Evolutionary conservation across 2,329 filamentous ascomycete genomes (phyloP).

Genomic region (Ophiostoma montium): DNA sequence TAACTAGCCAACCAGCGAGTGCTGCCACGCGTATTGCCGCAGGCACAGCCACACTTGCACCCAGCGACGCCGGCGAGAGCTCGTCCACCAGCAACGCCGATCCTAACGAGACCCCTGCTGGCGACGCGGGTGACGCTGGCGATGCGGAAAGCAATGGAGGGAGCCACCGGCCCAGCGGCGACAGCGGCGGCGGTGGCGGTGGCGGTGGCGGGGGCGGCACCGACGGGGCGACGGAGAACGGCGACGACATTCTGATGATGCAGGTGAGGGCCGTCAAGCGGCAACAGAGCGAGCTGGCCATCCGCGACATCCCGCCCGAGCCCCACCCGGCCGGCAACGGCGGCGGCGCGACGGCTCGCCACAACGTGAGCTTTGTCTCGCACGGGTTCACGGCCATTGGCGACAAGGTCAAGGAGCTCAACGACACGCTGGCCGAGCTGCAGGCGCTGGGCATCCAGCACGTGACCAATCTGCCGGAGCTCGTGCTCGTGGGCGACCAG

Average conservation of each 20-base stretch:
- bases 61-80: background rate
- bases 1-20: background rate
- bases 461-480: slow-evolving; percentile 57
- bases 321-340: background rate
- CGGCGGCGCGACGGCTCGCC: background rate
- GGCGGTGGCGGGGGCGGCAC: background rate
- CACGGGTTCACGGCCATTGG: slow-evolving; percentile 41
- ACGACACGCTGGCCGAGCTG: slow-evolving; percentile 52
- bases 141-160: no score
- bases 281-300: background rate
- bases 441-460: slow-evolving; percentile 60
- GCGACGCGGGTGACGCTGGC: background rate
- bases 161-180: background rate
- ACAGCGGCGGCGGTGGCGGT: background rate
- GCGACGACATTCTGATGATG: slow-evolving; percentile 17
- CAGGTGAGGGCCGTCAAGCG: slow-evolving; percentile 14
- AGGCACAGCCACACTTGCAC: background rate
- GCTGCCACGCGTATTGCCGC: background rate
- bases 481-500: slow-evolving; percentile 76
- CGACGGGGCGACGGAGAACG: slow-evolving; percentile 11
- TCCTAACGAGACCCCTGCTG: slow-evolving; percentile 15
- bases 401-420: slow-evolving; percentile 47
- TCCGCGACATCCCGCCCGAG: background rate
- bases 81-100: background rate
- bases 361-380: slow-evolving; percentile 19